Conservation (phyloP, 495 filamentous ascomycete genomes). For the Hypoxylon perforatum region DNA sequence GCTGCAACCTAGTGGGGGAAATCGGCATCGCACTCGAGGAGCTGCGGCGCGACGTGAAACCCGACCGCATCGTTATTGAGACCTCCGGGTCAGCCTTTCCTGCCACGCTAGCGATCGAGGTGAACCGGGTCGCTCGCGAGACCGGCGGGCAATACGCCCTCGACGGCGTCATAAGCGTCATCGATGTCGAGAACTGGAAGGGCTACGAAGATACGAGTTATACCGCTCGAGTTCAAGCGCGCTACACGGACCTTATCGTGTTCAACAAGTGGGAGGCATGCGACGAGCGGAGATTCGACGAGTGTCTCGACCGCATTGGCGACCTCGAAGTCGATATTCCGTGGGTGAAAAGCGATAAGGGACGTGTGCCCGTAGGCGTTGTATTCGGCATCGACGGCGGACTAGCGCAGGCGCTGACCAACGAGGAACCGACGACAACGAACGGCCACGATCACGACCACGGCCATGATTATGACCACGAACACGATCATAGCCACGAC, state of each 20-base stretch:
- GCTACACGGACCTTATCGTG: constrained; percentile 92
- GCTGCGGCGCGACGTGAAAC: constrained; percentile 66
- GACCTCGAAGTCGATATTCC: constrained; percentile 85
- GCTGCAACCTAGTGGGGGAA: constrained; percentile 96
- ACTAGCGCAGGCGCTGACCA: constrained; percentile 69
- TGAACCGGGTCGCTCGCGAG: constrained; percentile 79
- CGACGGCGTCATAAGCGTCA: constrained; percentile 90
- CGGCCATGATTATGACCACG: constrained; percentile 45
- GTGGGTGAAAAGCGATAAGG: constrained; percentile 81
- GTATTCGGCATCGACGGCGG: constrained; percentile 89
- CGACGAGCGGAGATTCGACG: constrained; percentile 78
- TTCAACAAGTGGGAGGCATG: constrained; percentile 95
- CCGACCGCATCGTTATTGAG: constrained; percentile 93
- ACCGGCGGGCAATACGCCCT: constrained; percentile 75
- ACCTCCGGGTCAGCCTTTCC: constrained; percentile 90
- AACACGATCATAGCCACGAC: constrained; percentile 53
- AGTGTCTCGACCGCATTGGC: constrained; percentile 82
- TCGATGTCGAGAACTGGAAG: constrained; percentile 97
- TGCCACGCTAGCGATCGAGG: constrained; percentile 89
- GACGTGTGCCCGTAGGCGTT: constrained; percentile 77
- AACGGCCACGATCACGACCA: constrained; percentile 53
- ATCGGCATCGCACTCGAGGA: constrained; percentile 81
- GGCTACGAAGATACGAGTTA: constrained; percentile 93
- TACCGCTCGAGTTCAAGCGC: constrained; percentile 85
- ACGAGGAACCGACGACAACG: constrained; percentile 33